These are phyloP conservation scores for Priceomyces haplophilus DNA, from an alignment of 805 yeast species.

Conservation along the genomic window DNA sequence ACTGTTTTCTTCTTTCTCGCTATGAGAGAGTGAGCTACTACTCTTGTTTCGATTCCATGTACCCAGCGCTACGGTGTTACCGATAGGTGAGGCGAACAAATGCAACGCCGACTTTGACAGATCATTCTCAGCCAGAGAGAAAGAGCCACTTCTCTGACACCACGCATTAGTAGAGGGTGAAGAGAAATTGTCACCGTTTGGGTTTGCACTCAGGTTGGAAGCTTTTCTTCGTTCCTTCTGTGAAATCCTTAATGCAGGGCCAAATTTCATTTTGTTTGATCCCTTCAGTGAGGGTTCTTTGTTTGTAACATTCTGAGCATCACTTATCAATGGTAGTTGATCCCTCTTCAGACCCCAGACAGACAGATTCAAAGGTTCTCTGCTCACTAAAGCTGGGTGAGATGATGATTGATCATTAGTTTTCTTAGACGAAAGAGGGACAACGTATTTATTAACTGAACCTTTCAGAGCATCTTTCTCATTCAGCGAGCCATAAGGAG, in stretches of 20 bases:
- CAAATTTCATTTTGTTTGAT: conserved; percentile 26
- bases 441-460: not conserved
- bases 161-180: not conserved
- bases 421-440: not conserved
- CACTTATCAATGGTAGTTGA: conserved; percentile 2
- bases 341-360: not conserved
- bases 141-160: not conserved
- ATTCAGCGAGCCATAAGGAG: not conserved
- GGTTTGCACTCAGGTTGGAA: conserved; percentile 12
- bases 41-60: not conserved
- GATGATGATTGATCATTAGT: not conserved
- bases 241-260: conserved; percentile 45
- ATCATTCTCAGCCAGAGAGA: not conserved
- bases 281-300: conserved; percentile 7
- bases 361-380: not conserved
- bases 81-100: not conserved
- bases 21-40: not conserved
- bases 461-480: not conserved
- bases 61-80: conserved; percentile 2
- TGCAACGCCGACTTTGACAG: not conserved
- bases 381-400: not conserved
- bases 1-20: not conserved
- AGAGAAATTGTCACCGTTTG: not conserved
- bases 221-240: conserved; percentile 58
- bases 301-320: conserved; percentile 8